A percentile compares a stretch with the other conserved stretches of the same genome.
These are phyloP conservation scores for Agarophyton chilense DNA, from an alignment of 23 red algal genomes.

Conservation along the genomic window DNA sequence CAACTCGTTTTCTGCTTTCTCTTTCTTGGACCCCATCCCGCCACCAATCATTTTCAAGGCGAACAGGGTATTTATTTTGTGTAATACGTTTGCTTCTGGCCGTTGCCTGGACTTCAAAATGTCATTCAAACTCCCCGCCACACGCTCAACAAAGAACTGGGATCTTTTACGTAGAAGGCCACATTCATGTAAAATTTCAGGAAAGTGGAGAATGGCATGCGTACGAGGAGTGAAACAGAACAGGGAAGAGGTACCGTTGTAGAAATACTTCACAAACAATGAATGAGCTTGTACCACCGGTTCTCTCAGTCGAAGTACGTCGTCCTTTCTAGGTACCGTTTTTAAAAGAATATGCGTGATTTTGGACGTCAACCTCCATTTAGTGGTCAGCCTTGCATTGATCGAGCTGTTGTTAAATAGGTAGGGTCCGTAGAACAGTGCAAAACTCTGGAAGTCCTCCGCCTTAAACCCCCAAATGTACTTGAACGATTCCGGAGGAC, in stretches of 20 bases:
- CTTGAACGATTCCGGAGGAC: too few species aligned
- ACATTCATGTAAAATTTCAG: background rate
- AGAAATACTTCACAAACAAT: background rate
- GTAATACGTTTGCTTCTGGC: too few species aligned
- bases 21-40: background rate
- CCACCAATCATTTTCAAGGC: background rate
- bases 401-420: background rate
- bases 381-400: background rate
- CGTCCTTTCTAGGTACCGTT: too few species aligned
- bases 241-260: background rate
- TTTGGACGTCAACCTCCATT: background rate
- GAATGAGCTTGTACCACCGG: background rate
- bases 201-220: slow-evolving; percentile 1
- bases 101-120: too few species aligned
- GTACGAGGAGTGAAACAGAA: slow-evolving; percentile 12
- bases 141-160: too few species aligned
- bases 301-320: too few species aligned
- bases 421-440: background rate
- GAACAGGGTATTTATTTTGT: background rate
- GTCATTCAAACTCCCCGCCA: too few species aligned
- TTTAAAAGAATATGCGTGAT: too few species aligned
- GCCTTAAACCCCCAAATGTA: background rate
- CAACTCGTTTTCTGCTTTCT: background rate
- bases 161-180: background rate
- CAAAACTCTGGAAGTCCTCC: background rate